Base-by-base conservation (phyloP, 2,329 filamentous ascomycete species). In the Thermochaetoides dissita region DNA sequence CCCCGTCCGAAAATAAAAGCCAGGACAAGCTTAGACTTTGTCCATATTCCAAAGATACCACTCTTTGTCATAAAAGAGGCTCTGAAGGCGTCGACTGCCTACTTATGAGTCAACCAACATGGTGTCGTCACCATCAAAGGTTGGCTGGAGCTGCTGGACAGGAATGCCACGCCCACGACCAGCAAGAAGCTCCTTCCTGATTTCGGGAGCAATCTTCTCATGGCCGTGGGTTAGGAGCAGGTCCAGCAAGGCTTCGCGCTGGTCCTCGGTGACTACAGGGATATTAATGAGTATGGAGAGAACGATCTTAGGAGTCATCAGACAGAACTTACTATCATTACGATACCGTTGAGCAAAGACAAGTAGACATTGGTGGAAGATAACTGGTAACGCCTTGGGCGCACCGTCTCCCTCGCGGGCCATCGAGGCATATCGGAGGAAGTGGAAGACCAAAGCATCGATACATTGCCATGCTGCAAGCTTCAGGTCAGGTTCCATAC, bases 391-490 rank as follows among this genome's bases (percentile, higher is more conserved):
- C 57, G 83, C 85, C 56, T 51, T 69, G 61, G 59, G 71, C 8
- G 41, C 45, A n/a, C 40, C 36, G 42, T 81, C 78, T 5, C 59
- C 63, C 30, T 66, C 66, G 40, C 67, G 66, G 11, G 72, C 68
- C 8, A 67, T 66, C 3, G 71, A 67, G 3, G 77, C 72, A 47
- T 84, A 95, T 10, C 91, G 81, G 48, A 96, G 62, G 62, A 98
- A 98, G 62, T 98, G 89, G 67, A 96, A 96, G 8, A 98, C 91
- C 2, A 96, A 68, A 2, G 87, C 81, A 54, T 98, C 91, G 39
- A 98, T 79, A 41, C 94, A 89, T 62, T 94, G 89, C 51, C 51
- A 55, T 9, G 53, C 52, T 54, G 42, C 38, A 12, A 33, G 12
- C 28, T 9, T 10, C 2, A 3, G 7, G 39, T 50, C 36, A 48